Percentiles rank a stretch among this genome's conserved stretches.
Evolutionary conservation across 768 basidiomycete genomes (phyloP).

Genomic region (Pholiota microspora): DNA sequence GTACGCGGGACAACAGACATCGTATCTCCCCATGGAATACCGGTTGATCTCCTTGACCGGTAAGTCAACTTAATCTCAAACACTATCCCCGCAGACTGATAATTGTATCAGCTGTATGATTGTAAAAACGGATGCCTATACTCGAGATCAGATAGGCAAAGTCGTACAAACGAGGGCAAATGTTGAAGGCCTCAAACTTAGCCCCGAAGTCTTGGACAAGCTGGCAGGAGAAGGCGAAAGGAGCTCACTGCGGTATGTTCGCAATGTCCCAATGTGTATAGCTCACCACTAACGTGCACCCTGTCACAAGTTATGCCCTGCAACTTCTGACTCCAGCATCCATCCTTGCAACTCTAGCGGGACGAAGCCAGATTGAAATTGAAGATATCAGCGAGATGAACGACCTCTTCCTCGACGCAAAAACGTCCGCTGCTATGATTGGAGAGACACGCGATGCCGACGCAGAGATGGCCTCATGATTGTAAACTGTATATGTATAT

Average conservation of each 20-base stretch:
- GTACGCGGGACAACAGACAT: slow-evolving; percentile 95
- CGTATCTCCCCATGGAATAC: slow-evolving; percentile 88
- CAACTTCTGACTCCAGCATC: slow-evolving; percentile 90
- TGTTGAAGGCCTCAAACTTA: slow-evolving; percentile 81
- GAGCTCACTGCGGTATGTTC: slow-evolving; percentile 70
- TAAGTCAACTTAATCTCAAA: slow-evolving; percentile 30
- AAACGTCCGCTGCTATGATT: slow-evolving; percentile 55
- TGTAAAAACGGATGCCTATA: slow-evolving; percentile 87
- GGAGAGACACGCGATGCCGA: slow-evolving; percentile 6
- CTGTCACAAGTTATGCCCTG: slow-evolving; percentile 68
- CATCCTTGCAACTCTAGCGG: slow-evolving; percentile 76
- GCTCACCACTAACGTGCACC: slow-evolving; percentile 11
- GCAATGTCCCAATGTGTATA: slow-evolving; percentile 6
- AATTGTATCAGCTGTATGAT: slow-evolving; percentile 73
- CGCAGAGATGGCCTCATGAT: slow-evolving; percentile 5
- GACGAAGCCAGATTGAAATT: slow-evolving; percentile 75
- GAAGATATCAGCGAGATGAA: slow-evolving; percentile 95
- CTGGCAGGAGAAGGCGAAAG: slow-evolving; percentile 81
- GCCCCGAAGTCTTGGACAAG: slow-evolving; percentile 72
- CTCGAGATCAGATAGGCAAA: slow-evolving; percentile 78
- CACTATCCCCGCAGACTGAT: background rate
- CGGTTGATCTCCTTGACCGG: slow-evolving; percentile 92
- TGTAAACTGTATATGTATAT: slow-evolving; percentile 7
- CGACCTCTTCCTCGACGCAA: slow-evolving; percentile 93
- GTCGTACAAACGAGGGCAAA: slow-evolving; percentile 86